phyloP scores from a whole-genome alignment of 106 monocot species.

The Gastrodia elata region DNA sequence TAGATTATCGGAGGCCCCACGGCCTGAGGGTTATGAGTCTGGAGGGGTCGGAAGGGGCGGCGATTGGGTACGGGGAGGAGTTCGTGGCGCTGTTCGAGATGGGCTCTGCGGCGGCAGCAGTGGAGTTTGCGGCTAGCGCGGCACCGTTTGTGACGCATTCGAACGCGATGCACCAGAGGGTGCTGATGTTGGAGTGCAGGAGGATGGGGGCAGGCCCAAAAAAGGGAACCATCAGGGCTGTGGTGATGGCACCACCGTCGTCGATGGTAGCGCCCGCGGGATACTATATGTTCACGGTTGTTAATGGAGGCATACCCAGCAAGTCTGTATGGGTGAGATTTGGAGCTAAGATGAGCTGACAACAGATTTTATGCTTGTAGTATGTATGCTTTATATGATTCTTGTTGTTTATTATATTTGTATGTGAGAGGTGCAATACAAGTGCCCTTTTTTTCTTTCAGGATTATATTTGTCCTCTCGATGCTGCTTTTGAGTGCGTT shows the following conservation, averaged over 20 bases:
- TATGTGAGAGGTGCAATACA: too few species aligned
- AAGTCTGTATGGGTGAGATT: slow-evolving; percentile 35
- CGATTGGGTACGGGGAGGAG: slow-evolving; percentile 26
- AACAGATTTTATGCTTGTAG: too few species aligned
- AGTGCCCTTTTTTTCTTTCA: too few species aligned
- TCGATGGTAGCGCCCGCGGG: slow-evolving; percentile 35
- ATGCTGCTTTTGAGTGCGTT: too few species aligned
- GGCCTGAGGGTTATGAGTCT: slow-evolving; percentile 12
- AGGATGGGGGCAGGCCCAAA: not conserved
- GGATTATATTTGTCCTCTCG: too few species aligned
- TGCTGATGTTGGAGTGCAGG: slow-evolving; percentile 25
- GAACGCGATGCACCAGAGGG: slow-evolving; percentile 51
- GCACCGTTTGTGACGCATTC: slow-evolving; percentile 65
- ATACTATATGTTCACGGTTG: slow-evolving; percentile 47
- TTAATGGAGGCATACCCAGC: slow-evolving; percentile 38
- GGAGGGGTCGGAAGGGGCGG: not conserved
- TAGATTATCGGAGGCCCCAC: slow-evolving; percentile 18
- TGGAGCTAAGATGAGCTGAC: not conserved
- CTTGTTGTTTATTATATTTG: too few species aligned
- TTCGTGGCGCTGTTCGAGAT: slow-evolving; percentile 24
- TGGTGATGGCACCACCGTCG: slow-evolving; percentile 29
- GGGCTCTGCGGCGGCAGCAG: not conserved
- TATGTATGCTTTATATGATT: too few species aligned
- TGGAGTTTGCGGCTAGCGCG: slow-evolving; percentile 24
- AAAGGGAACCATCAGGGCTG: not conserved